A percentile compares a stretch with the other conserved stretches of the same genome.
Conservation (phyloP, 306 rosid species). For the Inga oerstediana region DNA sequence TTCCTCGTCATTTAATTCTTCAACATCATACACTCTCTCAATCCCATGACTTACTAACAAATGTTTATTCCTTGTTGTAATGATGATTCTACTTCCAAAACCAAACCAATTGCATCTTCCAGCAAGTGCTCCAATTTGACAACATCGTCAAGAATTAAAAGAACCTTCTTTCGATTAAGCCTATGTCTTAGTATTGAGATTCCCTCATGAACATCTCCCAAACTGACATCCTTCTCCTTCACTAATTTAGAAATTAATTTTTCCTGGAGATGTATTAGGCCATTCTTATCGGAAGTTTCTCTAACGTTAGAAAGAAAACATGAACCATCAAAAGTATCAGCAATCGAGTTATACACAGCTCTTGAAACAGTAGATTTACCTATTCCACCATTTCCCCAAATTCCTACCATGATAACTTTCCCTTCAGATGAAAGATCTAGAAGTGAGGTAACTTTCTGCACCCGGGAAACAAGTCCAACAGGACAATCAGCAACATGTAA, state of each 20-base stretch:
- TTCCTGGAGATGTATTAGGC: conserved; percentile 2
- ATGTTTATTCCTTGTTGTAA: too few relatives aligned
- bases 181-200: neutral
- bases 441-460: neutral
- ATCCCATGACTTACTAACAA: too few relatives aligned
- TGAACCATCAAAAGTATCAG: conserved; percentile 3
- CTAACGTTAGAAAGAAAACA: conserved; percentile 4
- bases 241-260: neutral
- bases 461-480: conserved; percentile 7
- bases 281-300: neutral
- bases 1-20: neutral
- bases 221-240: neutral
- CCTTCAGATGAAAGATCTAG: neutral
- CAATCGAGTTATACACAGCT: neutral
- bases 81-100: too few relatives aligned
- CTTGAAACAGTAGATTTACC: conserved; percentile 22
- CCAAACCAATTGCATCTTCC: too few relatives aligned
- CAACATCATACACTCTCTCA: neutral
- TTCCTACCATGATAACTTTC: neutral
- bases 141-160: conserved; percentile 15
- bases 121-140: neutral
- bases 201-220: neutral
- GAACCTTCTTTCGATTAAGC: neutral
- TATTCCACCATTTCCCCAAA: conserved; percentile 8
- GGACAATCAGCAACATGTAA: neutral